Percentiles rank a stretch among this genome's conserved stretches.
Evolutionary conservation across 2,329 filamentous ascomycete genomes (phyloP).

Genomic region (Albophoma yamanashiensis): DNA sequence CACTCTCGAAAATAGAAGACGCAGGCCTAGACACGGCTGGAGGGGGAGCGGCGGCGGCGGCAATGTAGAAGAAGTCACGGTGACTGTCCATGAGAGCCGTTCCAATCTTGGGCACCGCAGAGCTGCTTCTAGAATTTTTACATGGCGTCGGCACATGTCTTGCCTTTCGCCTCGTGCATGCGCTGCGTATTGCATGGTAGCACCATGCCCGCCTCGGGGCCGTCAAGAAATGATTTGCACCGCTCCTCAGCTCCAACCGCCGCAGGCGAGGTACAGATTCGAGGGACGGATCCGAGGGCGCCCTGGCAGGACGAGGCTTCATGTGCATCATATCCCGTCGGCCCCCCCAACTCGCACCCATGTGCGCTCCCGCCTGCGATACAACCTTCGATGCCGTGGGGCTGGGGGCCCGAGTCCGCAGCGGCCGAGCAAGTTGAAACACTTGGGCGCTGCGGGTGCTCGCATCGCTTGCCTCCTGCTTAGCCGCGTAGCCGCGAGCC

Average conservation of each 20-base stretch:
- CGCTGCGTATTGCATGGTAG: not conserved
- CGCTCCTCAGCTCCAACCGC: not conserved
- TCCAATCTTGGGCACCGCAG: not conserved
- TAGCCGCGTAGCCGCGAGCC: not conserved
- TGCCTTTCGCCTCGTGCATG: not conserved
- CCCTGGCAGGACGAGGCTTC: not conserved
- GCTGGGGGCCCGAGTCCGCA: not conserved
- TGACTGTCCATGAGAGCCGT: too few relatives aligned
- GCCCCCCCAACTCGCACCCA: not conserved
- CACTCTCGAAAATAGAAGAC: not conserved
- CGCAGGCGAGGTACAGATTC: not conserved
- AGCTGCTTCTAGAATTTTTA: not conserved
- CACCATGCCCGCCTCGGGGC: not conserved
- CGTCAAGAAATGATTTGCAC: not conserved
- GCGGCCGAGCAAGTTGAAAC: not conserved
- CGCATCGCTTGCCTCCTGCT: not conserved
- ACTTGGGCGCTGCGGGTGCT: not conserved
- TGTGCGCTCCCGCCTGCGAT: constrained; percentile 4
- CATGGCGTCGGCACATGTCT: not conserved
- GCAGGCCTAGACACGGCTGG: not conserved
- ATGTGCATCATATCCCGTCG: not conserved
- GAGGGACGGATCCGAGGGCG: not conserved
- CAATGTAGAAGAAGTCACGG: not conserved
- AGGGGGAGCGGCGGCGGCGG: not conserved
- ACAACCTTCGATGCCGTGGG: not conserved